Conservation (phyloP, 306 rosid genomes). For the Cucumis cinereus region DNA sequence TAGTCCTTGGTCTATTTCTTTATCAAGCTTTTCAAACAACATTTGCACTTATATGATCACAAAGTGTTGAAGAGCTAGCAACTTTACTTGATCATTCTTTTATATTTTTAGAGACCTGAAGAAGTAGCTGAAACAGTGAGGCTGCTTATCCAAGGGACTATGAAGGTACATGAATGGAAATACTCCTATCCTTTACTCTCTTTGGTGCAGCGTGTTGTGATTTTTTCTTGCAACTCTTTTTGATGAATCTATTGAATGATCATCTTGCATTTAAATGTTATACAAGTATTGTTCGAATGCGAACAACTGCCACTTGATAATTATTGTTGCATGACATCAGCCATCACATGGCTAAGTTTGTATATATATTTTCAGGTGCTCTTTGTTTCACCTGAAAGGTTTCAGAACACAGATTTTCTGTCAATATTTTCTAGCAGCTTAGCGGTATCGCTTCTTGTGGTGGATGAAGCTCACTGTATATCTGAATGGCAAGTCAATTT, state of each 20-base stretch:
- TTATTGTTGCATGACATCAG: background rate
- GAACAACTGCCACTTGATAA: background rate
- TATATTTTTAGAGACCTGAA: constrained; percentile 38
- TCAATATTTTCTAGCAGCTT: constrained; percentile 44
- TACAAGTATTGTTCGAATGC: background rate
- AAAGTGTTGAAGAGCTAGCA: background rate
- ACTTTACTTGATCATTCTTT: background rate
- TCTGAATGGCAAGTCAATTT: constrained; percentile 76
- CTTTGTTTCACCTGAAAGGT: constrained; percentile 89
- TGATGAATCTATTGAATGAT: background rate
- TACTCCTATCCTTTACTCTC: background rate
- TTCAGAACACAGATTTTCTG: constrained; percentile 63
- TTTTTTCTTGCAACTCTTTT: background rate
- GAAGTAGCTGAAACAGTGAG: constrained; percentile 57
- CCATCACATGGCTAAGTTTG: background rate
- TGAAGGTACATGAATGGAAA: constrained; percentile 35
- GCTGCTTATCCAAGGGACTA: constrained; percentile 51
- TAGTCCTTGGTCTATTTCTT: constrained; percentile 14
- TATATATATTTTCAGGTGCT: constrained; percentile 48
- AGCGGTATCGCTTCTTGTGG: constrained; percentile 59
- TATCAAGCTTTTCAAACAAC: background rate
- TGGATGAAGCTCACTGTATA: constrained; percentile 92
- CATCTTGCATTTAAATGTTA: background rate
- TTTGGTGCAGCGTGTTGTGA: background rate
- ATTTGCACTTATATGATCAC: background rate